phyloP scores from a whole-genome alignment of 257 asterid genomes.

The Gentiana straminea region DNA sequence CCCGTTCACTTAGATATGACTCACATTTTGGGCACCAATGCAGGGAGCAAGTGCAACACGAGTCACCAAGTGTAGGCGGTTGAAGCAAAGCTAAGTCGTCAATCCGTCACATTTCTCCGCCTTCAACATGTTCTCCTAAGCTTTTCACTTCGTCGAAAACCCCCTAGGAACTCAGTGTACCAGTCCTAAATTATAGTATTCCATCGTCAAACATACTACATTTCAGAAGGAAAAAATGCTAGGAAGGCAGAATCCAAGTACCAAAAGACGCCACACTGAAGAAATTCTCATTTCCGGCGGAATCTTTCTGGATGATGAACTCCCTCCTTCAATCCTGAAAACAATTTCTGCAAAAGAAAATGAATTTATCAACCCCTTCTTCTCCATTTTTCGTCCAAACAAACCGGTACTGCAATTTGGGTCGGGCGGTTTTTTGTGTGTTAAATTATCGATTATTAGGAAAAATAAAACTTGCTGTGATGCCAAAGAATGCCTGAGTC shows the following conservation, averaged over 20 bases:
- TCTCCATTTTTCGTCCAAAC: slow-evolving; percentile 10
- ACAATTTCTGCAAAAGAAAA: slow-evolving; percentile 3
- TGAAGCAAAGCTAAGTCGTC: too few relatives aligned
- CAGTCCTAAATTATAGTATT: too few relatives aligned
- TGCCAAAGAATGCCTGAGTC: slow-evolving; percentile 15
- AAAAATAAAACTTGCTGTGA: slow-evolving; percentile 19
- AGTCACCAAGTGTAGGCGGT: too few relatives aligned
- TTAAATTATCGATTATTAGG: slow-evolving; percentile 51
- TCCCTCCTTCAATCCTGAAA: slow-evolving; percentile 39
- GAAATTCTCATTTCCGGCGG: slow-evolving; percentile 40
- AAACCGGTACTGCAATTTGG: slow-evolving; percentile 14
- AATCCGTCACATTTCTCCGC: too few relatives aligned
- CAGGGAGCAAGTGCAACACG: too few relatives aligned
- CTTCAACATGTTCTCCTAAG: too few relatives aligned
- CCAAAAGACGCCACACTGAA: slow-evolving; percentile 1
- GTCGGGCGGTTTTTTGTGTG: slow-evolving; percentile 40
- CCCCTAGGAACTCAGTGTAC: too few relatives aligned
- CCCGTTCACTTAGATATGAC: too few relatives aligned
- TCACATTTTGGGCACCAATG: too few relatives aligned
- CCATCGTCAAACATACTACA: too few relatives aligned
- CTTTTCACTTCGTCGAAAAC: too few relatives aligned
- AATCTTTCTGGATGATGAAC: slow-evolving; percentile 44
- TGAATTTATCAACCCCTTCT: slow-evolving; percentile 19
- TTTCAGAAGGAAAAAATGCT: slow-evolving; percentile 15
- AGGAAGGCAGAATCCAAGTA: slow-evolving; percentile 12